phyloP scores from a whole-genome alignment of 2,329 filamentous ascomycete genomes.

The Chaetomium sp. region DNA sequence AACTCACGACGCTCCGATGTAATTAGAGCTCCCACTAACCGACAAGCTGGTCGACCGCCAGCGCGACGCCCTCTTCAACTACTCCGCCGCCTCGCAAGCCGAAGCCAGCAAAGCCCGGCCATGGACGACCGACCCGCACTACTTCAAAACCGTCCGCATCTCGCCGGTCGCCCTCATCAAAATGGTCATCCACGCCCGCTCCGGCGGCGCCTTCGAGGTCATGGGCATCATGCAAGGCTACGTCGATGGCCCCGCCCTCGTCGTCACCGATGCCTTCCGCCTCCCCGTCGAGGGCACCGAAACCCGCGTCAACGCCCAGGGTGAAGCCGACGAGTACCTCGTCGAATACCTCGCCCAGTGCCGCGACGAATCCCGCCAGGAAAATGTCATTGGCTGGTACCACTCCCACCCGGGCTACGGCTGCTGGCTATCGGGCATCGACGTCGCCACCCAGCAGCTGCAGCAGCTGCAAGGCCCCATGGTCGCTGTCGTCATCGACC shows the following conservation, averaged over 20 bases:
- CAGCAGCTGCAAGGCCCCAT: slow-evolving; percentile 86
- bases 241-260: slow-evolving; percentile 73
- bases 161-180: slow-evolving; percentile 91
- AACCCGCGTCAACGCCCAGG: slow-evolving; percentile 91
- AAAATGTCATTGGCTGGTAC: slow-evolving; percentile 97
- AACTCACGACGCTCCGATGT: neutral
- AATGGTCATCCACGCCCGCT: slow-evolving; percentile 99
- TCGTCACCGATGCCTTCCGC: slow-evolving; percentile 90
- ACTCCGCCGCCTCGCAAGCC: slow-evolving; percentile 64
- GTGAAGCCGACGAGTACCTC: slow-evolving; percentile 96
- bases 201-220: slow-evolving; percentile 83
- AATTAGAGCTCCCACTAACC: slow-evolving; percentile 77
- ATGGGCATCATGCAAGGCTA: slow-evolving; percentile 99
- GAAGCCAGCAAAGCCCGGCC: slow-evolving; percentile 57
- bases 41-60: slow-evolving; percentile 76
- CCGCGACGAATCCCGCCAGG: slow-evolving; percentile 68
- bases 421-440: slow-evolving; percentile 95
- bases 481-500: slow-evolving; percentile 91
- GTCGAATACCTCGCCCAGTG: slow-evolving; percentile 74
- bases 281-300: slow-evolving; percentile 97
- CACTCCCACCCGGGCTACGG: slow-evolving; percentile 96
- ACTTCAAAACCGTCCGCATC: slow-evolving; percentile 92
- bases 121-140: slow-evolving; percentile 71
- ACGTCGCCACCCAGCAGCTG: slow-evolving; percentile 83
- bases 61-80: slow-evolving; percentile 87